These are phyloP conservation scores for Verticillium alfalfae DNA, from an alignment of 2,329 filamentous ascomycete species.

Conservation along the genomic window DNA sequence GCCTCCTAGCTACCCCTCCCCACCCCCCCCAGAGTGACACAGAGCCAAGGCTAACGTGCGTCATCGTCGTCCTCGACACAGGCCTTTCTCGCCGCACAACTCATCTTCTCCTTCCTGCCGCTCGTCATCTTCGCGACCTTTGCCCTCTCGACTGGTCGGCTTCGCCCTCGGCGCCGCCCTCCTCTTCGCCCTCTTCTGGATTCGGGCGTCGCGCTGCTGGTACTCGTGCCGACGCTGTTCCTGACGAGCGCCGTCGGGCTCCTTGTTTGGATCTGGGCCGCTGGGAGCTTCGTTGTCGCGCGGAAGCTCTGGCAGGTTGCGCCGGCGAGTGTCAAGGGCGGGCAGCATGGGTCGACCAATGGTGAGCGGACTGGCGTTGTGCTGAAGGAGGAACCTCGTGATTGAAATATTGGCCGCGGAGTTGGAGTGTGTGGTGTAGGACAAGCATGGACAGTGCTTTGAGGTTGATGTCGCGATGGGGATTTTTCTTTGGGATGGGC, in stretches of 20 bases:
- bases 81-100: slow-evolving; percentile 64
- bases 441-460: background rate
- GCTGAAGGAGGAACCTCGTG: background rate
- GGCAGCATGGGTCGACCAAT: background rate
- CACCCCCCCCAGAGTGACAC: background rate
- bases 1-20: background rate
- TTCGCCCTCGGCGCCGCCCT: slow-evolving; percentile 59
- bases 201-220: slow-evolving; percentile 58
- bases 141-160: slow-evolving; percentile 52
- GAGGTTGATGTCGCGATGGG: no score
- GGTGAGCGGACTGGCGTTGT: background rate
- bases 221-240: slow-evolving; percentile 65
- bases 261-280: slow-evolving; percentile 62
- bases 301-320: slow-evolving; percentile 38
- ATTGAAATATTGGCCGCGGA: background rate
- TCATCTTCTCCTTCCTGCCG: slow-evolving; percentile 61
- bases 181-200: slow-evolving; percentile 62
- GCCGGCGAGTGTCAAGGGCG: slow-evolving; percentile 6
- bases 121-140: slow-evolving; percentile 65
- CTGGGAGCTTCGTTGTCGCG: slow-evolving; percentile 50
- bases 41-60: background rate
- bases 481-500: background rate
- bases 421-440: background rate
- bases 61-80: slow-evolving; percentile 20
- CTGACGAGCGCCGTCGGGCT: slow-evolving; percentile 57